A percentile compares a stretch with the other conserved stretches of the same genome.
phyloP scores from a whole-genome alignment of 108 stramenopile species.

The Stephanodiscus triporus region DNA sequence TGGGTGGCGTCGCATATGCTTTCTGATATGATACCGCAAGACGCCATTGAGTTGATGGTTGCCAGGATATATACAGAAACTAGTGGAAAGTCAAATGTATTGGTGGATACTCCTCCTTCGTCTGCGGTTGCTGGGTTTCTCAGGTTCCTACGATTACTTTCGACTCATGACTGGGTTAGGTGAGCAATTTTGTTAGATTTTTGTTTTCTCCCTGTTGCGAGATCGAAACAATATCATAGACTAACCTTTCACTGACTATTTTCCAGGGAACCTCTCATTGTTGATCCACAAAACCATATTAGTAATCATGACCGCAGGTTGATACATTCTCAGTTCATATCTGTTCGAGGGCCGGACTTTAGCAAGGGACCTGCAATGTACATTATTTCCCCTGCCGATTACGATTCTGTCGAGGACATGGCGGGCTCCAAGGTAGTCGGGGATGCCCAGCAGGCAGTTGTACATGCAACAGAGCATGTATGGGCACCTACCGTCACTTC shows the following conservation, averaged over 20 bases:
- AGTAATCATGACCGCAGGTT: conserved; percentile 51
- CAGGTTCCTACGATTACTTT: conserved; percentile 64
- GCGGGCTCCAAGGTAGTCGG: conserved; percentile 41
- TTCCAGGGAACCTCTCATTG: conserved; percentile 72
- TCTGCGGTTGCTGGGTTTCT: conserved; percentile 74
- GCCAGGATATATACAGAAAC: conserved; percentile 75
- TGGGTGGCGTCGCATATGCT: conserved; percentile 85
- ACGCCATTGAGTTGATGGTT: conserved; percentile 82
- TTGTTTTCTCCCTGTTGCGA: background rate
- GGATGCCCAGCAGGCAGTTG: conserved; percentile 21
- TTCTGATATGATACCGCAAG: conserved; percentile 71
- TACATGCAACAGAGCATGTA: conserved; percentile 16
- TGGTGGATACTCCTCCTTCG: conserved; percentile 53
- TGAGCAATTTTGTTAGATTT: conserved; percentile 28
- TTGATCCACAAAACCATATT: conserved; percentile 86
- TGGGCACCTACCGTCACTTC: conserved; percentile 65
- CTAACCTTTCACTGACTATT: conserved; percentile 5
- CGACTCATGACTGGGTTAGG: conserved; percentile 80
- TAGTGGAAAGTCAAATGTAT: conserved; percentile 5
- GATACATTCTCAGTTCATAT: conserved; percentile 70
- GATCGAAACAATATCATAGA: background rate
- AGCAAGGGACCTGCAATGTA: conserved; percentile 77
- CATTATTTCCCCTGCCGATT: conserved; percentile 77
- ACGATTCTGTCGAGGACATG: conserved; percentile 54
- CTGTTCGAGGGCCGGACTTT: conserved; percentile 57